Base-by-base conservation (phyloP, 208 protist species). In the Leishmania gerbilli region DNA sequence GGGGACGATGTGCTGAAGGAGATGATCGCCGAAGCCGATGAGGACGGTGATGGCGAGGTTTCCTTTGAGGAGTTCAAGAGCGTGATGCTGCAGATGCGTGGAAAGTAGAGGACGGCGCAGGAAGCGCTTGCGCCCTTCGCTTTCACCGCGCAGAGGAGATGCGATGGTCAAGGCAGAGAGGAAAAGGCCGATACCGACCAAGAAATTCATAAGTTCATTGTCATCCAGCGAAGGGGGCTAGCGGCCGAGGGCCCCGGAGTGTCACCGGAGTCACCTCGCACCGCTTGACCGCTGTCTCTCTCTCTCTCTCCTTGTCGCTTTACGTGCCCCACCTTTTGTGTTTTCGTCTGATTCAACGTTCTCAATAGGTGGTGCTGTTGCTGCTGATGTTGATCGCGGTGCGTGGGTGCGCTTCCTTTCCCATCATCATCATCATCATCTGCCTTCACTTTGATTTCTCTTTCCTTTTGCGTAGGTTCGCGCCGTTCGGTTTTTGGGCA, bases 11-110 rank as follows among this genome's bases (percentile, higher is more conserved):
- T 99, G 53, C 87, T 99, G 49, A 91, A 98, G 85, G 98, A 99
- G 88, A 99, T 99, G 98, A 99, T 99, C 74, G 92, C 97, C 13
- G 98, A 99, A 82, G 98, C 98, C 1, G 98, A 99, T 83, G 84
- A 97, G 68, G 98, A 99, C 86, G 95, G 98, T 60, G 98, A 99
- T 88, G 98, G 98, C 53, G 96, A 98, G 74, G 95, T 99, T 34
- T 98, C 89, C 64, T 95, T 99, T 80, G 92, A 99, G 53, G 98
- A 99, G 69, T 99, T 99, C 84, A 96, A 99, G 84, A 95, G 86
- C 45, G 98, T 99, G 74, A 97, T 97, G 94, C 90, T 95, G 62
- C 92, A 95, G 87, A 97, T 96, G 94, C 87, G 89, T 45, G 92
- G 94, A 45, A 97, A 97, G 88, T 97, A 94, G 83, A 76, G 34